A percentile compares a stretch with the other conserved stretches of the same genome.
Evolutionary conservation across 805 yeast species (phyloP).

Genomic region (Yamadazyma nakazawae): DNA sequence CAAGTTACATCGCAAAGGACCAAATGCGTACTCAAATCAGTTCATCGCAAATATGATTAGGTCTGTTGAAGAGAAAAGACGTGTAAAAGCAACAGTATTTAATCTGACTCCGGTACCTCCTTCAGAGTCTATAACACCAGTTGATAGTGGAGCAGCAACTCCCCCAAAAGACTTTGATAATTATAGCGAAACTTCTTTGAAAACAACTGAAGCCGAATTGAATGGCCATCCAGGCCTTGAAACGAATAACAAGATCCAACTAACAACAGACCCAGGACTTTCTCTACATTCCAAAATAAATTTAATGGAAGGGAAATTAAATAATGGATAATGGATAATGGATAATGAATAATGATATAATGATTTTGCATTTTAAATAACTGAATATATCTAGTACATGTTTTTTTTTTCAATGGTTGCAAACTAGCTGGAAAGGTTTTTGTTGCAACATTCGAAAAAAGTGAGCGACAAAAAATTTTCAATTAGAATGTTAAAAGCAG

Average conservation of each 20-base stretch:
- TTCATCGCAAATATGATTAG: constrained; percentile 19
- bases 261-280: constrained; percentile 23
- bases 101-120: constrained; percentile 3
- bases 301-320: neutral
- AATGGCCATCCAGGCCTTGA: constrained; percentile 25
- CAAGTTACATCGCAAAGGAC: constrained; percentile 44
- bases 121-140: neutral
- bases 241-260: constrained; percentile 12
- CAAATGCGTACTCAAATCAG: constrained; percentile 33
- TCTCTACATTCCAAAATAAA: constrained; percentile 44
- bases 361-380: too few relatives aligned
- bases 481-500: constrained; percentile 4
- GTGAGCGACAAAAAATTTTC: neutral
- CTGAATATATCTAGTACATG: too few relatives aligned
- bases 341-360: neutral
- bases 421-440: neutral
- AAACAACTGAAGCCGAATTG: constrained; percentile 27
- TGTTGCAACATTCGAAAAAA: constrained; percentile 1
- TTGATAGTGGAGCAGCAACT: neutral
- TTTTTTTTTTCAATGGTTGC: neutral
- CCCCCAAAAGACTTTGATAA: neutral
- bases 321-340: constrained; percentile 2
- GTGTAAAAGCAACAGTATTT: neutral
- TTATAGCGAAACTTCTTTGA: constrained; percentile 19
- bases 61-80: constrained; percentile 5